phyloP scores from a whole-genome alignment of 768 basidiomycete genomes.

The Suillus paluster region DNA sequence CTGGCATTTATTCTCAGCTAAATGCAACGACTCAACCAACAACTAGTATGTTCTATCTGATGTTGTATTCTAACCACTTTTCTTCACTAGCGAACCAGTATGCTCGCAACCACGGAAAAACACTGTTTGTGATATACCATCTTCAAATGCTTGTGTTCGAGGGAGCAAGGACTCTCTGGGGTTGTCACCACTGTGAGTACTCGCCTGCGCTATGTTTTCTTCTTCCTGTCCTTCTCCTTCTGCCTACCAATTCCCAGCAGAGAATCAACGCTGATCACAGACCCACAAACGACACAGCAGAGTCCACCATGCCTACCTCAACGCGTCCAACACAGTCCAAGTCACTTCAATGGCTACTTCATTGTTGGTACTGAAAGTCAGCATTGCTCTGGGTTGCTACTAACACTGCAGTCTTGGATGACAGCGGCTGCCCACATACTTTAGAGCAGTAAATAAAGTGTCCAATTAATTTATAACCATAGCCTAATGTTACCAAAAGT shows the following conservation, averaged over 20 bases:
- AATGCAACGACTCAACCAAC: conserved; percentile 14
- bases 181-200: no score
- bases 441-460: conserved; percentile 79
- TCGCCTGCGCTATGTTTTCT: no score
- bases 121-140: no score
- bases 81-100: no score
- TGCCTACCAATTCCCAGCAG: conserved; percentile 30
- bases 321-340: conserved; percentile 55
- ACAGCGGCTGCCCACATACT: conserved; percentile 94
- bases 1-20: neutral
- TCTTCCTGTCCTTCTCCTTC: no score
- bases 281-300: conserved; percentile 27
- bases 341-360: conserved; percentile 86
- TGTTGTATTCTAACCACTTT: conserved; percentile 1
- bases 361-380: conserved; percentile 89
- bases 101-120: no score
- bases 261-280: conserved; percentile 43
- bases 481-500: conserved; percentile 42
- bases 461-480: neutral
- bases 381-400: conserved; percentile 26
- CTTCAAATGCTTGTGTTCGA: no score
- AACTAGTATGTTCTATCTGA: conserved; percentile 4
- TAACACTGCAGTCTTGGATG: conserved; percentile 75
- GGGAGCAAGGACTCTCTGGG: no score
- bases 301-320: conserved; percentile 30